Conservation (phyloP, 2,329 filamentous ascomycete genomes). For the Fusarium heterosporum region DNA sequence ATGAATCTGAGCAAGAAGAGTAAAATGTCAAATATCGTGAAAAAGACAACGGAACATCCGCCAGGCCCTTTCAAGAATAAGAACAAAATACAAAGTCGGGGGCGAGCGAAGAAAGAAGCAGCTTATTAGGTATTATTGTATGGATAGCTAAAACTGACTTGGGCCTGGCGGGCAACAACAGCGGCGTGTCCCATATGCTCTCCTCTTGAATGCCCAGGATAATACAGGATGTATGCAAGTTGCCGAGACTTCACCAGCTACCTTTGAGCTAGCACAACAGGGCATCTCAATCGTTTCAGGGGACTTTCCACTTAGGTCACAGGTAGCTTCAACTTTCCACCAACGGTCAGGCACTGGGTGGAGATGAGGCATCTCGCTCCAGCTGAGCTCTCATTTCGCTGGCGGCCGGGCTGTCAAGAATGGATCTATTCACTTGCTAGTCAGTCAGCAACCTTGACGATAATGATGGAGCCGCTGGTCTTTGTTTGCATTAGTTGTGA, state of each 20-base stretch:
- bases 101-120: slow-evolving; percentile 28
- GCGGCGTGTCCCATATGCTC: slow-evolving; percentile 27
- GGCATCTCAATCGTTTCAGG: slow-evolving; percentile 36
- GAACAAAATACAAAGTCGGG: slow-evolving; percentile 31
- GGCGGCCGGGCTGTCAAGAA: slow-evolving; percentile 17
- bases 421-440: slow-evolving; percentile 25
- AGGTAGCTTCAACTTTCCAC: slow-evolving; percentile 38
- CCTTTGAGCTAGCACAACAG: slow-evolving; percentile 34
- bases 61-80: slow-evolving; percentile 9
- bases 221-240: slow-evolving; percentile 32
- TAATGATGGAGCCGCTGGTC: slow-evolving; percentile 12
- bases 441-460: slow-evolving; percentile 29
- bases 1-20: slow-evolving; percentile 26
- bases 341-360: slow-evolving; percentile 34
- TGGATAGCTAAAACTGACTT: slow-evolving; percentile 40
- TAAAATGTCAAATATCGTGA: slow-evolving; percentile 31
- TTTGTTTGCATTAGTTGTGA: slow-evolving; percentile 8
- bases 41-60: slow-evolving; percentile 30
- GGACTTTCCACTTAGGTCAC: slow-evolving; percentile 32
- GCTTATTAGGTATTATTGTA: slow-evolving; percentile 32
- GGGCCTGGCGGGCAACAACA: slow-evolving; percentile 34
- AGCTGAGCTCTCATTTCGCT: slow-evolving; percentile 35
- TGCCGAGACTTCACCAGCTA: slow-evolving; percentile 36
- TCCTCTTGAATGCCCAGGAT: slow-evolving; percentile 36
- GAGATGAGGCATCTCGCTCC: slow-evolving; percentile 38